phyloP scores from a whole-genome alignment of 805 yeast genomes.

The Wickerhamomyces bovis region DNA sequence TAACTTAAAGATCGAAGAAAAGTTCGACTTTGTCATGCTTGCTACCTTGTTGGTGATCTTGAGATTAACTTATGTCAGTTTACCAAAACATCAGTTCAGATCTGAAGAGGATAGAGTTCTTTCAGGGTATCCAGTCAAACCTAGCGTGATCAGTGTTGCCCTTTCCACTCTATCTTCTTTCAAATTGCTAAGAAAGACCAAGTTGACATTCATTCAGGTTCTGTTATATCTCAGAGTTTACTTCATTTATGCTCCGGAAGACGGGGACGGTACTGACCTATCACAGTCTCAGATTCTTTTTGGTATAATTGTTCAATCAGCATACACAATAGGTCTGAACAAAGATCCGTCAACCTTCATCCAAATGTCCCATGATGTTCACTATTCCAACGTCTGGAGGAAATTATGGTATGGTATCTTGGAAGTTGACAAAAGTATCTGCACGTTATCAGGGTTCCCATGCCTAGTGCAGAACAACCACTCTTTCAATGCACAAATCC shows the following conservation, averaged over 20 bases:
- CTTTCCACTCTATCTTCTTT: slow-evolving; percentile 35
- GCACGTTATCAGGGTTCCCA: slow-evolving; percentile 19
- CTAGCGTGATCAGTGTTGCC: slow-evolving; percentile 33
- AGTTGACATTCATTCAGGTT: slow-evolving; percentile 37
- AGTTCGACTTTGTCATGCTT: slow-evolving; percentile 34
- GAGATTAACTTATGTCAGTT: slow-evolving; percentile 36
- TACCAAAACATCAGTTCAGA: slow-evolving; percentile 22
- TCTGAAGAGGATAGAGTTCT: slow-evolving; percentile 20
- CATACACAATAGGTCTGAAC: slow-evolving; percentile 39
- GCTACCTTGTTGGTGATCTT: slow-evolving; percentile 36
- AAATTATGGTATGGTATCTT: slow-evolving; percentile 21
- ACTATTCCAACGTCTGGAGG: slow-evolving; percentile 19
- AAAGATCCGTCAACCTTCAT: slow-evolving; percentile 36
- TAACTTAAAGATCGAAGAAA: slow-evolving; percentile 28
- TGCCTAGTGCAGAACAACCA: slow-evolving; percentile 16
- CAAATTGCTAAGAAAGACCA: slow-evolving; percentile 32
- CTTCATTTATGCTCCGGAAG: slow-evolving; percentile 39
- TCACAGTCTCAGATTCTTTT: slow-evolving; percentile 34
- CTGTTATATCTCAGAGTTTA: slow-evolving; percentile 36
- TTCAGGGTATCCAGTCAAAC: slow-evolving; percentile 32
- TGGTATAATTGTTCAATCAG: slow-evolving; percentile 37
- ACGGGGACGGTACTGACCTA: slow-evolving; percentile 41
- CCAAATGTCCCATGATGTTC: slow-evolving; percentile 13
- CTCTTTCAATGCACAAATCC: slow-evolving; percentile 14
- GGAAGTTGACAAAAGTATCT: slow-evolving; percentile 17